Conservation (phyloP, 768 basidiomycete species). For the Boletus rex-veris region DNA sequence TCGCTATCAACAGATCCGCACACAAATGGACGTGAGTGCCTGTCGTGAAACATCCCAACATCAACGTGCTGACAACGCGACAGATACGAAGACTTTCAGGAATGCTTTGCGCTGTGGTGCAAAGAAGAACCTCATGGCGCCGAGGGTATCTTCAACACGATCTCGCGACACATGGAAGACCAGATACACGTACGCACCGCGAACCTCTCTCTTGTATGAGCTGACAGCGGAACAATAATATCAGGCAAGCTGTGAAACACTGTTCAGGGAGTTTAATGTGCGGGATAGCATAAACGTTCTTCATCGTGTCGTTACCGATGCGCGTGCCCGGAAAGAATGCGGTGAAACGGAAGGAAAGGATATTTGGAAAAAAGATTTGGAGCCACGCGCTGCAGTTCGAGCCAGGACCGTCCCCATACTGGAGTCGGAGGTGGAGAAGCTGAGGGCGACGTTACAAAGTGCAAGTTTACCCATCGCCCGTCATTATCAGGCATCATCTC, state of each 20-base stretch:
- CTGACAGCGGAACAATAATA: background rate
- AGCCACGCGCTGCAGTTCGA: conserved; percentile 58
- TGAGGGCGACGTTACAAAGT: conserved; percentile 36
- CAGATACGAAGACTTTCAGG: conserved; percentile 52
- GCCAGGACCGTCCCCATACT: conserved; percentile 64
- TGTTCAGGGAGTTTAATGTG: conserved; percentile 67
- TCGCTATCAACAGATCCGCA: conserved; percentile 49
- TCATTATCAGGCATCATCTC: background rate
- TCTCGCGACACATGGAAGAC: conserved; percentile 70
- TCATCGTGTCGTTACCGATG: conserved; percentile 67
- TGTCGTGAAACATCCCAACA: background rate
- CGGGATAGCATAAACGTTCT: conserved; percentile 68
- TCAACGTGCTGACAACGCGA: background rate
- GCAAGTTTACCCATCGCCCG: conserved; percentile 22
- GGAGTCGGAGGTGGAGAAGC: conserved; percentile 38
- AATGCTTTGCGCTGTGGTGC: conserved; percentile 65
- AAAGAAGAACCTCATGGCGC: conserved; percentile 65
- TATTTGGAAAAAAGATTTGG: conserved; percentile 61
- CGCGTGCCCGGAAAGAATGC: conserved; percentile 50
- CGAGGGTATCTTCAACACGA: conserved; percentile 57
- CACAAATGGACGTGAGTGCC: conserved; percentile 52
- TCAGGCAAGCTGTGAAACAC: conserved; percentile 63
- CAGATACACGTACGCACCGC: conserved; percentile 41
- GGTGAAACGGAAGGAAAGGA: conserved; percentile 45
- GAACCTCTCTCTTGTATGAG: background rate